phyloP scores from a whole-genome alignment of 129 eudicot genomes.

The Oenanthe sinensis region DNA sequence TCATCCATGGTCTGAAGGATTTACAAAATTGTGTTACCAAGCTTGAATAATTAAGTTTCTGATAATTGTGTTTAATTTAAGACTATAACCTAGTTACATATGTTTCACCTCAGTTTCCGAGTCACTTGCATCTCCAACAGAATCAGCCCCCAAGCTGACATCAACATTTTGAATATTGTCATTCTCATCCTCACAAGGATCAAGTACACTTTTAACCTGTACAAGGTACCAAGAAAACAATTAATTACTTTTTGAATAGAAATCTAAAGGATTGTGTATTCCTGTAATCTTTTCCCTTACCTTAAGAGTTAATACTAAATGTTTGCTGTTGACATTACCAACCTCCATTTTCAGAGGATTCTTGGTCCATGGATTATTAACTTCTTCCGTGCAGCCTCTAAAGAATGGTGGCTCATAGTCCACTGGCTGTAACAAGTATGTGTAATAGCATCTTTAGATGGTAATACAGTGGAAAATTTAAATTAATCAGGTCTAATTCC shows the following conservation, averaged over 20 bases:
- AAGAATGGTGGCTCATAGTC: conserved; percentile 99
- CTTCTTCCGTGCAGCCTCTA: conserved; percentile 80
- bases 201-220: conserved; percentile 95
- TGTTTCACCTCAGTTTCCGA: conserved; percentile 72
- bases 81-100: not conserved
- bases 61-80: not conserved
- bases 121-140: conserved; percentile 53
- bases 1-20: conserved; percentile 51
- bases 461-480: not conserved
- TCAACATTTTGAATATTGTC: conserved; percentile 21
- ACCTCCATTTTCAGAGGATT: conserved; percentile 91
- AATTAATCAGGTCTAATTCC: not conserved
- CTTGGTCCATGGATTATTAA: conserved; percentile 62
- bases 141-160: conserved; percentile 73
- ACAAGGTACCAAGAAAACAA: not conserved
- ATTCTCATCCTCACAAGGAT: conserved; percentile 87
- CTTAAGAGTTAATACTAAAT: conserved; percentile 81
- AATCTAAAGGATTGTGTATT: not conserved
- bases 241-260: not conserved
- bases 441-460: not conserved
- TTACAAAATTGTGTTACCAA: not conserved
- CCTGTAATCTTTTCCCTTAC: conserved; percentile 26
- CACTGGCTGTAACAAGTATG: conserved; percentile 57
- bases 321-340: conserved; percentile 98
- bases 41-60: conserved; percentile 3